Conservation (phyloP, 345 rosid genomes). For the Hirschfeldia incana region DNA sequence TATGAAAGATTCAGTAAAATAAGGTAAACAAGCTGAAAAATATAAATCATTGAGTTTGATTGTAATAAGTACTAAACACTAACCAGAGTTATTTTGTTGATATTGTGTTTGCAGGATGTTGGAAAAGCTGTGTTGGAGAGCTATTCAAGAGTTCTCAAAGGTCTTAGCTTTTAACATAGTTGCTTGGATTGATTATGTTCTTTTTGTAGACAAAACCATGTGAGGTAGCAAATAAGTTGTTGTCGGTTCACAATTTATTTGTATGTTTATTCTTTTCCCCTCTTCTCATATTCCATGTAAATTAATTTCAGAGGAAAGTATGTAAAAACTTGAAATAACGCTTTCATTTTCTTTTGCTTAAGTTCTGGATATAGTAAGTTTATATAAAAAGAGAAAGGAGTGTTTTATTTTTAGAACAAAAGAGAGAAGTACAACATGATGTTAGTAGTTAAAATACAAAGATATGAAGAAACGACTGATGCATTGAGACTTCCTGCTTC, state of each 20-base stretch:
- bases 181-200: constrained; percentile 78
- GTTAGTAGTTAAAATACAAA: too few species aligned
- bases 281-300: background rate
- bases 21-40: constrained; percentile 35
- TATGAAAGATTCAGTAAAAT: constrained; percentile 77
- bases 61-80: background rate
- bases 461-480: too few species aligned
- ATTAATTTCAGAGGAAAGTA: too few species aligned
- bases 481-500: too few species aligned
- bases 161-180: constrained; percentile 79
- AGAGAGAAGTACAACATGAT: too few species aligned
- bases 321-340: too few species aligned
- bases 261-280: background rate
- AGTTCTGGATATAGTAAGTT: too few species aligned
- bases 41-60: background rate
- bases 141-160: constrained; percentile 78
- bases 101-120: constrained; percentile 60
- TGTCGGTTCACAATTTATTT: background rate
- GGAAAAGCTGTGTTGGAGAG: constrained; percentile 78
- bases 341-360: too few species aligned
- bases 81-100: background rate
- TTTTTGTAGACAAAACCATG: constrained; percentile 58
- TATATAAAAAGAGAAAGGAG: too few species aligned
- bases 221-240: constrained; percentile 26
- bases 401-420: too few species aligned